phyloP scores from a whole-genome alignment of 2,329 filamentous ascomycete genomes.

The Fusarium bulbicola region DNA sequence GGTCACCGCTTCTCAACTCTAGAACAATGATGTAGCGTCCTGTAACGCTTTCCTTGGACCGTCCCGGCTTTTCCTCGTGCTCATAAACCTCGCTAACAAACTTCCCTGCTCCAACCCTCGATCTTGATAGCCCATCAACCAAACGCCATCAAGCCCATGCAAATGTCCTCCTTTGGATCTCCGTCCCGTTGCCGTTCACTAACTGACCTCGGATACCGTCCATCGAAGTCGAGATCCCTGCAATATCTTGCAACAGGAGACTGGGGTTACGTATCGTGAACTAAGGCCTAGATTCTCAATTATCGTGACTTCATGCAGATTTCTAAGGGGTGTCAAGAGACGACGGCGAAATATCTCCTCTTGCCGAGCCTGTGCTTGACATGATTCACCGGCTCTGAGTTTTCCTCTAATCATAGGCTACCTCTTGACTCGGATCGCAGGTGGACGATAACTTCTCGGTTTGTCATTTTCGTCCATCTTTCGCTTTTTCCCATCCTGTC shows the following conservation, averaged over 20 bases:
- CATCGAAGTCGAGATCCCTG: conserved; percentile 13
- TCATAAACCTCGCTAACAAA: conserved; percentile 4
- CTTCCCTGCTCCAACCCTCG: not conserved
- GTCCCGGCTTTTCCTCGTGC: conserved; percentile 44
- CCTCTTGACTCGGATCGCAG: conserved; percentile 23
- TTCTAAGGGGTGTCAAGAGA: not conserved
- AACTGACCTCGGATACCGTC: conserved; percentile 26
- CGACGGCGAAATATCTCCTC: conserved; percentile 17
- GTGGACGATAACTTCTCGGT: conserved; percentile 40
- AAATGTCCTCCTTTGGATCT: not conserved
- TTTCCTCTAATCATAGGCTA: conserved; percentile 23
- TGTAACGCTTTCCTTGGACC: conserved; percentile 3
- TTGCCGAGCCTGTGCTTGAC: conserved; percentile 25
- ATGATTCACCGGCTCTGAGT: conserved; percentile 12
- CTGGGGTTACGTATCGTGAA: conserved; percentile 16
- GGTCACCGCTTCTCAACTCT: conserved; percentile 35
- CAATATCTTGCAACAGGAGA: conserved; percentile 15
- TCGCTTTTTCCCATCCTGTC: not conserved
- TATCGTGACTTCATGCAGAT: conserved; percentile 23
- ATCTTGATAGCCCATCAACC: not conserved
- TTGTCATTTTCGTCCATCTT: conserved; percentile 17
- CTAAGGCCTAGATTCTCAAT: conserved; percentile 10
- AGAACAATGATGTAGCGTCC: conserved; percentile 12
- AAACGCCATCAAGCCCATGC: not conserved
- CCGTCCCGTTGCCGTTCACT: conserved; percentile 14